Conservation (phyloP, 2,329 filamentous ascomycete genomes). For the Monosporascus sp. region DNA sequence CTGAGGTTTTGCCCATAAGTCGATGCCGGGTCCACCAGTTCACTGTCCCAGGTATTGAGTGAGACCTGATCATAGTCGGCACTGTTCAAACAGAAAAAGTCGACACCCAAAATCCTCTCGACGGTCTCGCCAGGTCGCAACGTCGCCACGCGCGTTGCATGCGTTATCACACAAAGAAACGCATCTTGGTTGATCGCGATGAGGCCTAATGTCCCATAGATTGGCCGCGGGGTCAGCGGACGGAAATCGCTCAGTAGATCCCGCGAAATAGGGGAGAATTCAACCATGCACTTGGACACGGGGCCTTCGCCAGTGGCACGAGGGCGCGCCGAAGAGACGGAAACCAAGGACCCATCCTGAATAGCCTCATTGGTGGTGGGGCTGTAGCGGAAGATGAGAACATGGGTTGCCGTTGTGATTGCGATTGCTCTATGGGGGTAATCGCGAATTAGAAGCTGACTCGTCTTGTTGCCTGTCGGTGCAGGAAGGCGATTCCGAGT, state of each 20-base stretch:
- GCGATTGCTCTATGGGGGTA: slow-evolving; percentile 83
- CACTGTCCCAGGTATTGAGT: slow-evolving; percentile 46
- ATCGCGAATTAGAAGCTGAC: slow-evolving; percentile 80
- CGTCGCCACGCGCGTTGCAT: slow-evolving; percentile 71
- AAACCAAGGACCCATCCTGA: slow-evolving; percentile 54
- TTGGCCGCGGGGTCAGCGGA: slow-evolving; percentile 64
- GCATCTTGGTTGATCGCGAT: slow-evolving; percentile 81
- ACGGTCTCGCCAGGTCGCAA: slow-evolving; percentile 85
- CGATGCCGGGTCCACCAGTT: slow-evolving; percentile 41
- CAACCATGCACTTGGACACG: slow-evolving; percentile 74
- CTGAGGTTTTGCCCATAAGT: slow-evolving; percentile 50
- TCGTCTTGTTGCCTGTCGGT: slow-evolving; percentile 53
- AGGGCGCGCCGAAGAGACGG: slow-evolving; percentile 41
- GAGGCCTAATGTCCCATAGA: slow-evolving; percentile 82
- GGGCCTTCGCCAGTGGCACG: slow-evolving; percentile 38
- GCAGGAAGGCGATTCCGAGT: slow-evolving; percentile 40
- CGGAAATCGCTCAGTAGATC: slow-evolving; percentile 72
- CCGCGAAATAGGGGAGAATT: slow-evolving; percentile 64
- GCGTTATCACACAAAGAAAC: slow-evolving; percentile 85
- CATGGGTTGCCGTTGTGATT: slow-evolving; percentile 72
- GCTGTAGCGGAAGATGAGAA: slow-evolving; percentile 79
- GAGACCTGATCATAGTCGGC: slow-evolving; percentile 77
- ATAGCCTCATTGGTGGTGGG: slow-evolving; percentile 55
- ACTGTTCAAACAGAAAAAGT: slow-evolving; percentile 89
- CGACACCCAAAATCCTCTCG: slow-evolving; percentile 78